Base-by-base conservation (phyloP, 345 rosid species). In the Iberis pinnata region DNA sequence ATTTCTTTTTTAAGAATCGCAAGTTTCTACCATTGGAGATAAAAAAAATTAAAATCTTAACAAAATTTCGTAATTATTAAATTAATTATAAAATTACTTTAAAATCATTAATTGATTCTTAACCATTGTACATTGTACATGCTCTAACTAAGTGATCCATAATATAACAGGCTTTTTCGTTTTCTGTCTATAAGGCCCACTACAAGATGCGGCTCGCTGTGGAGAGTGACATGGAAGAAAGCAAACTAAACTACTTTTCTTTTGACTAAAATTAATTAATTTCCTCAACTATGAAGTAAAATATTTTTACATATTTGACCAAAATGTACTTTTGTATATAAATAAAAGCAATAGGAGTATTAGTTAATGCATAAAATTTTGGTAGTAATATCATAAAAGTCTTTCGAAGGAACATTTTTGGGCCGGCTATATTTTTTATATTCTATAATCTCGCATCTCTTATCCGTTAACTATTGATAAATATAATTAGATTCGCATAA, bases 401-500 rank as follows among this genome's bases (percentile, higher is more conserved):
- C 19, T 13, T 17, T 40, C 20, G 12, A 8, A 58, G 53, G 26
- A 43, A 58, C 59, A 36, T 18, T 25, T 38, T 18, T 35, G 12
- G 70, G 59, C 35, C 58, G 70, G 58, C 61, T 25, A 26, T 1
- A 18, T n/a, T 14, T 24, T 44, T 49, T 18, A 9, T 47, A 64
- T 35, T 36, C 37, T 29, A 12, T 14, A 43, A 33, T 57, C 33
- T 43, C 33, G 24, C 1, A 17, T 56, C 44, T 40, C 56, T 41
- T n/a, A 39, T 64, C 49, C 24, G 46, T 18, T 65, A 35, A 12
- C 37, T 58, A 33, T 43, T 36, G 9, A 57, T 16, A 27, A 29
- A 8, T 45, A 27, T 55, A 15, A 35, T 13, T 12, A 12, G 46
- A 14, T 45, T 31, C n/a, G n/a, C n/a, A n/a, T n/a, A n/a, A n/a